Percentiles rank a stretch among this genome's conserved stretches.
phyloP scores from a whole-genome alignment of 129 eudicot genomes.

The Escallonia rubra region DNA sequence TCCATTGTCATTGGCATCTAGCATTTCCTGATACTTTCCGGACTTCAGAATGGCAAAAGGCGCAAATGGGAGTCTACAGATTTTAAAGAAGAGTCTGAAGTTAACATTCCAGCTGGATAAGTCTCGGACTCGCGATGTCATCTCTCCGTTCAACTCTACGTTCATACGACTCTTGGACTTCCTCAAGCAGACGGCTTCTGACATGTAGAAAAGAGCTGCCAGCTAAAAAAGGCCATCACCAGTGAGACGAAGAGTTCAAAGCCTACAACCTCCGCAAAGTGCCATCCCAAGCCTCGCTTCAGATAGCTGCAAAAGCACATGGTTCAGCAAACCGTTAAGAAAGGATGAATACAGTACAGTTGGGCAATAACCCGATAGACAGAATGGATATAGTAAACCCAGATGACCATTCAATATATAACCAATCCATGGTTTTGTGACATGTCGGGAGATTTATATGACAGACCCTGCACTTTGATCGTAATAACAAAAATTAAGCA shows the following conservation, averaged over 20 bases:
- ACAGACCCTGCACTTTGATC: not conserved
- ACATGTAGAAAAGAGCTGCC: conserved; percentile 94
- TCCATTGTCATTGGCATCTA: too few species aligned
- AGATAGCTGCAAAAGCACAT: conserved; percentile 53
- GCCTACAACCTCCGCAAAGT: conserved; percentile 82
- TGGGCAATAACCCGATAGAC: not conserved
- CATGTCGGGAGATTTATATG: not conserved
- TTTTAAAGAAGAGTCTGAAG: too few species aligned
- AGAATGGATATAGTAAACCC: not conserved
- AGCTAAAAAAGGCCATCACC: conserved; percentile 85
- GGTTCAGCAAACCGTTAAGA: not conserved
- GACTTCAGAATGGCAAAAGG: not conserved
- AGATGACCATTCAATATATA: too few species aligned
- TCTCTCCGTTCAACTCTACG: not conserved
- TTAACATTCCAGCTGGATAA: not conserved
- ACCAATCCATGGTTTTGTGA: too few species aligned
- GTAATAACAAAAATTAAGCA: not conserved
- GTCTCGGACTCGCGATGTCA: not conserved
- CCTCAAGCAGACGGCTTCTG: conserved; percentile 73
- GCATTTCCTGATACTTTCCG: too few species aligned
- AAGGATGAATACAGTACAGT: too few species aligned
- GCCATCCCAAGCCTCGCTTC: conserved; percentile 86
- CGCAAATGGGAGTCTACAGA: too few species aligned
- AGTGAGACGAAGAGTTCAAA: conserved; percentile 81
- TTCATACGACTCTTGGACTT: not conserved